Evolutionary conservation across 1,139 yeast species (phyloP).

Genomic region (Hanseniaspora gamundiae): DNA sequence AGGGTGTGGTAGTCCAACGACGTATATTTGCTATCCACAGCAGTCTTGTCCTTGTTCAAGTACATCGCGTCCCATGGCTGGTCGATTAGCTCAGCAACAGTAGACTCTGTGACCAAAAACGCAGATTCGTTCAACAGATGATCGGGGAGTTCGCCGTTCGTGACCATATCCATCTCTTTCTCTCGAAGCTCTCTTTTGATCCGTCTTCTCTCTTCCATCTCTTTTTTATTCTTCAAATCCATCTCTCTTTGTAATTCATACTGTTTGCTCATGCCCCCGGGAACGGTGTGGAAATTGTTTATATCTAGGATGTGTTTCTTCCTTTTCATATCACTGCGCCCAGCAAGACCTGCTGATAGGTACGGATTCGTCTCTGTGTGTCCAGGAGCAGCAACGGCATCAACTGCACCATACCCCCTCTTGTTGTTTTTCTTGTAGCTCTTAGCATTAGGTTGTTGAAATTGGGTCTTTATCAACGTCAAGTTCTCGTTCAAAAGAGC

Average conservation of each 20-base stretch:
- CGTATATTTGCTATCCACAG: conserved; percentile 14
- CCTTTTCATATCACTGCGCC: conserved; percentile 8
- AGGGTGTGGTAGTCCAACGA: conserved; percentile 5
- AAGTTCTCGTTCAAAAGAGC: conserved; percentile 19
- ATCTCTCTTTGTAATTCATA: conserved; percentile 11
- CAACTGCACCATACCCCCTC: not conserved
- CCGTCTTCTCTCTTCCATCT: conserved; percentile 7
- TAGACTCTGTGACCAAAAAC: conserved; percentile 7
- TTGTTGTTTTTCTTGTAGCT: not conserved
- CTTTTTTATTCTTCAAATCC: conserved; percentile 6
- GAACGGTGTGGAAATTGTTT: conserved; percentile 12
- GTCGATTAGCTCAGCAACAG: conserved; percentile 11
- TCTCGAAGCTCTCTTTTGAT: conserved; percentile 3
- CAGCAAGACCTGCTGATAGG: not conserved
- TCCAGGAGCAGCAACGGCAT: not conserved
- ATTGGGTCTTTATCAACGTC: conserved; percentile 17
- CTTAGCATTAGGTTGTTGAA: conserved; percentile 6
- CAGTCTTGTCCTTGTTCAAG: conserved; percentile 10
- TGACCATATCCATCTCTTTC: conserved; percentile 8
- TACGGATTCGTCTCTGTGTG: not conserved
- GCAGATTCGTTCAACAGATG: conserved; percentile 14
- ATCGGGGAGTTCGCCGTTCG: conserved; percentile 20
- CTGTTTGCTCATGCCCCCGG: conserved; percentile 15
- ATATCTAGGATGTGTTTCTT: conserved; percentile 11
- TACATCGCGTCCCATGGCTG: conserved; percentile 25